Evolutionary conservation across 1,284 basidiomycete genomes (phyloP).

Genomic region (Cutaneotrichosporon daszewskae): DNA sequence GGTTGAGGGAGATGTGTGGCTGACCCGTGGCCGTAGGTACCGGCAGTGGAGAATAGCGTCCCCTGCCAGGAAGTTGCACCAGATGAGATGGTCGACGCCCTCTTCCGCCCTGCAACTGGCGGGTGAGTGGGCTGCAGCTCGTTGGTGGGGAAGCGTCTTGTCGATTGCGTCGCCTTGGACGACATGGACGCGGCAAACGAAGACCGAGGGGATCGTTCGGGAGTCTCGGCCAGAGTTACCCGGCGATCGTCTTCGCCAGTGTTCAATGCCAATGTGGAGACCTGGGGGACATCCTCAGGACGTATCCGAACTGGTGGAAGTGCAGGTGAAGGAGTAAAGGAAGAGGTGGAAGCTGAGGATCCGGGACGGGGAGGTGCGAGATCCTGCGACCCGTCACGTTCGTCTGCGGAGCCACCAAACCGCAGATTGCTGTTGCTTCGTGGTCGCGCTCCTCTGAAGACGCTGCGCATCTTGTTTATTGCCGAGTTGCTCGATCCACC

Average conservation of each 20-base stretch:
- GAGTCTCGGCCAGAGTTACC: constrained; percentile 17
- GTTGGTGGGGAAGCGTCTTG: constrained; percentile 3
- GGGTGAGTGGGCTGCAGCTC: constrained; percentile 3
- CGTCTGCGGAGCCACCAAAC: constrained; percentile 27
- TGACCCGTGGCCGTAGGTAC: not conserved
- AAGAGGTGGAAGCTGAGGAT: constrained; percentile 27
- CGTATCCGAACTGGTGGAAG: constrained; percentile 14
- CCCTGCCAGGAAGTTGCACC: constrained; percentile 9
- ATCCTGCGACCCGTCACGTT: constrained; percentile 14
- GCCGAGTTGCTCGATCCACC: constrained; percentile 38
- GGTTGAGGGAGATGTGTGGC: not conserved
- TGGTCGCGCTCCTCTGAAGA: constrained; percentile 29
- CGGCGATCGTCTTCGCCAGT: constrained; percentile 17
- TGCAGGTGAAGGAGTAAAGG: constrained; percentile 21
- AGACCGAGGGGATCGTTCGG: constrained; percentile 27
- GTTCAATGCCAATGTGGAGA: constrained; percentile 18
- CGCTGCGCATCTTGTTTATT: constrained; percentile 34
- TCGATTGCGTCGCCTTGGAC: constrained; percentile 9
- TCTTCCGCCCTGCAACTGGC: not conserved
- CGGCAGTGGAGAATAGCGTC: not conserved
- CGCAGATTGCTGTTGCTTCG: constrained; percentile 32
- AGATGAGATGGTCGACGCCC: constrained; percentile 13
- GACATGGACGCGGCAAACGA: constrained; percentile 23
- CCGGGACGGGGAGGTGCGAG: constrained; percentile 8
- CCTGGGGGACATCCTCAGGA: constrained; percentile 19